Conservation (phyloP, 2,329 filamentous ascomycete genomes). For the Ilyonectria destructans region DNA sequence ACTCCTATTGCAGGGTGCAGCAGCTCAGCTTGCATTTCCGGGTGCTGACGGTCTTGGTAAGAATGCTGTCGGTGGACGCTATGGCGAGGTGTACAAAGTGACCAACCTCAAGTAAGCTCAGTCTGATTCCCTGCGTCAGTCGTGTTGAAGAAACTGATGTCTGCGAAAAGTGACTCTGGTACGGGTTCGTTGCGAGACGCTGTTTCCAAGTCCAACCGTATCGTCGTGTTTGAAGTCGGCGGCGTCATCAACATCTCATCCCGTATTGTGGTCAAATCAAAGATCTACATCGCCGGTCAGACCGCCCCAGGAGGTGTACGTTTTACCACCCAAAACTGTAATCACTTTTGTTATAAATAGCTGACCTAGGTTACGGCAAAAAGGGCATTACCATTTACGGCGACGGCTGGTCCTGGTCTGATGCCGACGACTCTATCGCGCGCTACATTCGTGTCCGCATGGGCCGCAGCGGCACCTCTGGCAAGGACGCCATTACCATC, state of each 20-base stretch:
- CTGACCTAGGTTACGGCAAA: slow-evolving; percentile 1
- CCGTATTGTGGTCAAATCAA: slow-evolving; percentile 61
- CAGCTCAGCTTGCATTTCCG: slow-evolving; percentile 55
- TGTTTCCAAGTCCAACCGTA: slow-evolving; percentile 60
- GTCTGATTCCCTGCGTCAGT: background rate
- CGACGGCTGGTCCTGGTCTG: slow-evolving; percentile 68
- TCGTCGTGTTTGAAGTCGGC: slow-evolving; percentile 64
- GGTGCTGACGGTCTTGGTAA: slow-evolving; percentile 54
- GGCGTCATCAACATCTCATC: slow-evolving; percentile 64
- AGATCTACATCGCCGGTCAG: slow-evolving; percentile 65
- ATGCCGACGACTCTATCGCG: slow-evolving; percentile 68
- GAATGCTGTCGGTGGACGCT: slow-evolving; percentile 53
- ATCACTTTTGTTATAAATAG: too few relatives aligned
- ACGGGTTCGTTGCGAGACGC: slow-evolving; percentile 56
- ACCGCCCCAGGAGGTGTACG: slow-evolving; percentile 64
- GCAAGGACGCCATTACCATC: slow-evolving; percentile 70
- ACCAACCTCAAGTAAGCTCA: slow-evolving; percentile 53
- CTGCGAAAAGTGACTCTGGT: slow-evolving; percentile 53
- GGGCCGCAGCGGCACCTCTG: slow-evolving; percentile 65
- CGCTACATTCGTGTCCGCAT: slow-evolving; percentile 71
- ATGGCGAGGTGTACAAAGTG: slow-evolving; percentile 56
- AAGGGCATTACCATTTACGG: slow-evolving; percentile 67
- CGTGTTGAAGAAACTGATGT: background rate
- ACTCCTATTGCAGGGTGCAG: slow-evolving; percentile 15
- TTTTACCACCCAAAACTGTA: slow-evolving; percentile 31